These are phyloP conservation scores for Zarea fungicola DNA, from an alignment of 2,329 filamentous ascomycete genomes.

Conservation along the genomic window DNA sequence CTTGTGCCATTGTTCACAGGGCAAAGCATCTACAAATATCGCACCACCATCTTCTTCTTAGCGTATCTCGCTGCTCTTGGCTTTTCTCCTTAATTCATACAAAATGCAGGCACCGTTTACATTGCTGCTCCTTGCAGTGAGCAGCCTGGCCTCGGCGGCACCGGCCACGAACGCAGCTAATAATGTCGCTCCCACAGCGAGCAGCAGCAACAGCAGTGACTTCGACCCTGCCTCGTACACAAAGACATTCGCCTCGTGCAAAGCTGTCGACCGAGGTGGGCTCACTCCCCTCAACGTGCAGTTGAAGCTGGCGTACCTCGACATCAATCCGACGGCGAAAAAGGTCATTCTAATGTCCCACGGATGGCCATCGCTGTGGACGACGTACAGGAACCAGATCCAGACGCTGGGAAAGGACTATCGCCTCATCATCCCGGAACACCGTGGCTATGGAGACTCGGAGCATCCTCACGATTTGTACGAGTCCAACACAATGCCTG, in stretches of 20 bases:
- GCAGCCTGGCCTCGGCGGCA: not conserved
- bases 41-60: not conserved
- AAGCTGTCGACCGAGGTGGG: constrained; percentile 4
- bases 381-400: constrained; percentile 14
- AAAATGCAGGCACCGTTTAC: not conserved
- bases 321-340: constrained; percentile 11
- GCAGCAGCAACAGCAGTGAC: not conserved
- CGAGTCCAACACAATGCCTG: constrained; percentile 14
- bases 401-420: constrained; percentile 10
- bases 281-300: constrained; percentile 5
- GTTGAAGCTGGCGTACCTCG: constrained; percentile 9
- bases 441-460: constrained; percentile 9
- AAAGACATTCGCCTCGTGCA: constrained; percentile 2
- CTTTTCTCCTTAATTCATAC: not conserved
- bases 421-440: constrained; percentile 9
- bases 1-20: no score
- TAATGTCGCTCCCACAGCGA: not conserved
- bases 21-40: no score
- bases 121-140: not conserved
- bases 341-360: constrained; percentile 13
- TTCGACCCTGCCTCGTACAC: constrained; percentile 5
- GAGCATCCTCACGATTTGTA: constrained; percentile 9
- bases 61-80: not conserved
- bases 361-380: constrained; percentile 12
- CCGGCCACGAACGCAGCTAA: no score